Evolutionary conservation across 2,329 filamentous ascomycete genomes (phyloP), one percentile per base, ranked within the genome.

Genomic region (Penicillium hesseltinei): DNA sequence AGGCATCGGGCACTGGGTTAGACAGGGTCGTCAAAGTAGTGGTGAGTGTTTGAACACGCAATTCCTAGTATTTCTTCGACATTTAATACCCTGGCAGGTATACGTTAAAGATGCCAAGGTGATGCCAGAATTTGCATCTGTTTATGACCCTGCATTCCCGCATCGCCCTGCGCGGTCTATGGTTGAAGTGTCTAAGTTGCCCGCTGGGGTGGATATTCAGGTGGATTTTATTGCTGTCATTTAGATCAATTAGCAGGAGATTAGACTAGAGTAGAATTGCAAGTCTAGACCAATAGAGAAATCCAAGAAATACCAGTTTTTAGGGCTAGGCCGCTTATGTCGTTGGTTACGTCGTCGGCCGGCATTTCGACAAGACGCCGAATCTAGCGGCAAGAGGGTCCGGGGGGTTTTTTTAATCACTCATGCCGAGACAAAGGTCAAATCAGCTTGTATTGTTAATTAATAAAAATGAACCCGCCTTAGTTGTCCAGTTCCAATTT

Each of bases 1-100:
- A 85, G 61, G 89, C 86, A 67, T 90, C 90, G 21, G 90, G 89
- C 56, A 91, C 88, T 21, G 83, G 82, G 44, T 81, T 96, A 60
- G 77, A 84, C 61, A 87, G 84, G 73, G 86, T 94, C 48, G 88
- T 95, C 78, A 94, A 95, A 82, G 88, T 89, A 69, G 88, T 84
- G 21, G 36, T 48, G 27, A 48, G 51, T 31, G 19, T 13, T 10
- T 5, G 9, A 21, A 19, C 21, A 15, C 4, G 2, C 9, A 23
- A 43, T 29, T 8, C 19, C 19, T 19, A 33, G n/a, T 39, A 29
- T 36, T n/a, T 19, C 21, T 11, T 21, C 19, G 17, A n/a, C 11
- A 15, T 3, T 38, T 45, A 27, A 38, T n/a, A 7, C 11, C 19
- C 2, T 13, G 2, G 10, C 6, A 53, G 51, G 43, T 53, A 4